These are phyloP conservation scores for Lycium barbarum DNA, from an alignment of 257 asterid genomes.

Conservation along the genomic window DNA sequence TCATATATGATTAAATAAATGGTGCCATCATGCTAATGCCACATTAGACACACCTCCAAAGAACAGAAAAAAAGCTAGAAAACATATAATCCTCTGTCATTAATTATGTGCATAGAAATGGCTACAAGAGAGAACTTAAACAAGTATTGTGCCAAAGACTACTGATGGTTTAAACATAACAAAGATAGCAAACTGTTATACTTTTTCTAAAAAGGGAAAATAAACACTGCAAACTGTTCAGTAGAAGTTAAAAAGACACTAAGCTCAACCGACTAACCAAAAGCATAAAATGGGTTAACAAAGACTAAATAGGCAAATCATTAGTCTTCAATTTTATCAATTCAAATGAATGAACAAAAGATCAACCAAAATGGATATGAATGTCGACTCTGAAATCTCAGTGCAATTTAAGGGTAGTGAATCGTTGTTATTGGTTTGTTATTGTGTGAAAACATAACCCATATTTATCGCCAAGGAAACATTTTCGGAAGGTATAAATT, in stretches of 20 bases:
- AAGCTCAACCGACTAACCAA: constrained; percentile 21
- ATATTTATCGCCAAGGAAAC: not conserved
- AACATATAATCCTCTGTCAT: not conserved
- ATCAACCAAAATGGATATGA: constrained; percentile 13
- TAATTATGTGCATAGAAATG: not conserved
- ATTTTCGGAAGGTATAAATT: not conserved
- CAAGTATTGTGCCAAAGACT: not conserved
- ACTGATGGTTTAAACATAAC: not conserved
- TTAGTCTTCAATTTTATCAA: not conserved
- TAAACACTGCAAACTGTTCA: not conserved
- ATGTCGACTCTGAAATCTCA: not conserved
- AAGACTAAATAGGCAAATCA: not conserved
- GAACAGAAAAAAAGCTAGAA: not conserved
- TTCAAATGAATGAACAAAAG: constrained; percentile 5
- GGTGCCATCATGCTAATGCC: not conserved
- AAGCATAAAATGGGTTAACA: not conserved
- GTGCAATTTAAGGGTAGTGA: not conserved
- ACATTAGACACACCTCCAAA: not conserved
- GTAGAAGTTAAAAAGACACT: not conserved
- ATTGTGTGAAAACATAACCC: not conserved
- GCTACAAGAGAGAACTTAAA: not conserved
- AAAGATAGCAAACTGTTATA: not conserved
- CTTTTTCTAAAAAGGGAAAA: not conserved
- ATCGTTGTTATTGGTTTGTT: not conserved
- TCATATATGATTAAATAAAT: constrained; percentile 13